phyloP scores from a whole-genome alignment of 176 grass and related monocot species.

The Ensete ventricosum region DNA sequence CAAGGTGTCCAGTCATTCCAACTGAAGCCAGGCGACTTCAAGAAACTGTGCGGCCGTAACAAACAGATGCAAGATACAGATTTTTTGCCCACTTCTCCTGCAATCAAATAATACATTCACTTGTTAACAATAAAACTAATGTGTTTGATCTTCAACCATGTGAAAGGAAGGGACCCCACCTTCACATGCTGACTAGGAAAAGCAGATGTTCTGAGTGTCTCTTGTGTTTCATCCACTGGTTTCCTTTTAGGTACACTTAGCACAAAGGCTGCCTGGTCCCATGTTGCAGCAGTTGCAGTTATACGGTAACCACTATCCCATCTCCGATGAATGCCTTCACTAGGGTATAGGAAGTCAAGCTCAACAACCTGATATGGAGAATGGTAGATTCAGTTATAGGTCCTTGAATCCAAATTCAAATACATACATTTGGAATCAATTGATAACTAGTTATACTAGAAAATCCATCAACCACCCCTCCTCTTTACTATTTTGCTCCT shows the following conservation, averaged over 20 bases:
- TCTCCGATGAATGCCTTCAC: conserved; percentile 89
- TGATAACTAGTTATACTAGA: too few species aligned
- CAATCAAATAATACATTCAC: conserved; percentile 23
- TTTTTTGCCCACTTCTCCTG: conserved; percentile 98
- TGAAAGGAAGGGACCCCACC: conserved; percentile 25
- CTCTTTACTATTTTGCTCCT: background rate
- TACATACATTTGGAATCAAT: background rate
- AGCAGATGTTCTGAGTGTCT: conserved; percentile 78
- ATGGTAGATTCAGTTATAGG: background rate
- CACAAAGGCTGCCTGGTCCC: conserved; percentile 78
- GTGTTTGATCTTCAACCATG: background rate
- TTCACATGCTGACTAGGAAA: conserved; percentile 91
- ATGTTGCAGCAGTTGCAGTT: conserved; percentile 82
- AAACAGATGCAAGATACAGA: conserved; percentile 88
- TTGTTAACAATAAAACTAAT: conserved; percentile 6
- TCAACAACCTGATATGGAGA: conserved; percentile 67
- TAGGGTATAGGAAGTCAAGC: conserved; percentile 96
- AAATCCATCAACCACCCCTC: background rate
- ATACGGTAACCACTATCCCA: conserved; percentile 85
- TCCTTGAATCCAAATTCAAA: background rate
- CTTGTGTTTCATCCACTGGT: conserved; percentile 71
- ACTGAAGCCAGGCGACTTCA: conserved; percentile 16
- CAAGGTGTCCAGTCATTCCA: background rate
- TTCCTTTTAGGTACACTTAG: conserved; percentile 76
- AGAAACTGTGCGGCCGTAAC: conserved; percentile 83